phyloP scores from a whole-genome alignment of 2,329 filamentous ascomycete species.

The Aspergillus sclerotialis region DNA sequence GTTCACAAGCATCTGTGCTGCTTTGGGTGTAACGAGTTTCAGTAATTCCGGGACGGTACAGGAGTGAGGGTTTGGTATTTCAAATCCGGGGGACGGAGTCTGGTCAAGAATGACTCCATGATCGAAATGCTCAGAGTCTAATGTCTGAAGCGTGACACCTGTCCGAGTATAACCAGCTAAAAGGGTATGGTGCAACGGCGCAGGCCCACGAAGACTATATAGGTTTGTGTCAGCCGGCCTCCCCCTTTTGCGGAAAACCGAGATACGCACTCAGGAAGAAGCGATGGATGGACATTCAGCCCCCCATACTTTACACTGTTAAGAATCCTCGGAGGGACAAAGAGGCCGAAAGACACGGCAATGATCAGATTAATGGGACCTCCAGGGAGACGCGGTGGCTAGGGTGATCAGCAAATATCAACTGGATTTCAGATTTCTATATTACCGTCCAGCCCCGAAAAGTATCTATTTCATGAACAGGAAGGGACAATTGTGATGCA shows the following conservation, averaged over 20 bases:
- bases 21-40: conserved; percentile 53
- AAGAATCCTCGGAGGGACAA: conserved; percentile 74
- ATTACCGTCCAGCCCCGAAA: conserved; percentile 74
- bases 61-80: conserved; percentile 41
- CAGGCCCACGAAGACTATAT: conserved; percentile 68
- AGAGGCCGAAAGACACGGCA: conserved; percentile 88
- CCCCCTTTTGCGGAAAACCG: too few species aligned
- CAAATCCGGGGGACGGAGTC: conserved; percentile 50
- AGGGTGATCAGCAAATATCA: conserved; percentile 11
- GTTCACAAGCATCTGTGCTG: conserved; percentile 63
- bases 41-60: conserved; percentile 47
- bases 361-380: conserved; percentile 67
- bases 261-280: conserved; percentile 66
- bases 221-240: not conserved
- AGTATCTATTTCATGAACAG: conserved; percentile 68
- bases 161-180: conserved; percentile 54
- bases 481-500: conserved; percentile 58
- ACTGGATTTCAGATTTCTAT: conserved; percentile 4
- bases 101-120: conserved; percentile 69
- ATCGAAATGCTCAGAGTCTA: conserved; percentile 72
- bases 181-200: conserved; percentile 80
- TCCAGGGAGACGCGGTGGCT: conserved; percentile 48
- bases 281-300: conserved; percentile 85
- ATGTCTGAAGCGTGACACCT: conserved; percentile 80
- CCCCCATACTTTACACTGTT: conserved; percentile 69